Evolutionary conservation across 345 rosid genomes (phyloP).

Genomic region (Heritiera fomes): DNA sequence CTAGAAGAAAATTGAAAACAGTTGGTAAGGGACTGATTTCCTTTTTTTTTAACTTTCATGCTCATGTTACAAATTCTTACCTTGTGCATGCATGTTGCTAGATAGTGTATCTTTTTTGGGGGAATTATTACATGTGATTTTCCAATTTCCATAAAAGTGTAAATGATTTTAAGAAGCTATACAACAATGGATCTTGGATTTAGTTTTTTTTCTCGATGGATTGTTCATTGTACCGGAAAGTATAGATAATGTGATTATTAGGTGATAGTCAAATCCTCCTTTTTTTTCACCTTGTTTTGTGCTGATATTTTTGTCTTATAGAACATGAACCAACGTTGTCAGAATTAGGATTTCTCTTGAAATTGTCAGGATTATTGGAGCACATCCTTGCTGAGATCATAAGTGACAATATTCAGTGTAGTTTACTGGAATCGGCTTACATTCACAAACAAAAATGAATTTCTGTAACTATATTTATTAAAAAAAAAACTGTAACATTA

Average conservation of each 20-base stretch:
- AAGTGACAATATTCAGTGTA: not conserved
- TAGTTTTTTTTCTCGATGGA: not conserved
- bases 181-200: not conserved
- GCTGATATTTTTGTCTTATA: not conserved
- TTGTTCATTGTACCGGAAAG: not conserved
- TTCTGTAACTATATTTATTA: no score
- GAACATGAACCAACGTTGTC: not conserved
- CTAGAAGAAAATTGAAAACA: not conserved
- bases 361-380: not conserved
- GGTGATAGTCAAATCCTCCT: not conserved
- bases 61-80: not conserved
- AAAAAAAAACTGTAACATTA: not conserved
- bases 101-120: not conserved
- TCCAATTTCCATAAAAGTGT: not conserved
- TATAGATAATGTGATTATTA: not conserved
- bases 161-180: not conserved
- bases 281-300: not conserved
- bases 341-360: not conserved
- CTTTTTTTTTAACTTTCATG: slow-evolving; percentile 3
- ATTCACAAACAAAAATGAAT: not conserved
- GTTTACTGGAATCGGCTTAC: not conserved
- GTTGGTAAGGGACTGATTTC: not conserved
- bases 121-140: not conserved
- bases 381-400: not conserved
- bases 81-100: not conserved